Percentiles rank a stretch among this genome's conserved stretches.
These are phyloP conservation scores for Yamadazyma kitorensis DNA, from an alignment of 805 yeast species.

Conservation along the genomic window DNA sequence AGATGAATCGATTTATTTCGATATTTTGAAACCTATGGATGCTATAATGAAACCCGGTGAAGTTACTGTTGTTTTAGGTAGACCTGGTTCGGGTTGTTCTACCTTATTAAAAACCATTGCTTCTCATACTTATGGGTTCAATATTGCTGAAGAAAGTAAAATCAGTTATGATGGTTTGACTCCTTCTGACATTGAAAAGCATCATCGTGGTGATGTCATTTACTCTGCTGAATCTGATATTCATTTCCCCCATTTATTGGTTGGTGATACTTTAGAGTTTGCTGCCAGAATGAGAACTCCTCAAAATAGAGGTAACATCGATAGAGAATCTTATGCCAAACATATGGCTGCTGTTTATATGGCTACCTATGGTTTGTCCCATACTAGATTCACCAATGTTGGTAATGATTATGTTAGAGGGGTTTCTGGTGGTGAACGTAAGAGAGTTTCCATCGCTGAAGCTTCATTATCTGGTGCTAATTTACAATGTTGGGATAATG, in stretches of 20 bases:
- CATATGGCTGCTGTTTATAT: slow-evolving; percentile 41
- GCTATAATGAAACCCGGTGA: slow-evolving; percentile 33
- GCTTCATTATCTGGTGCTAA: slow-evolving; percentile 62
- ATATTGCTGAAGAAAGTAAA: slow-evolving; percentile 27
- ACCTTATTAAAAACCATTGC: slow-evolving; percentile 38
- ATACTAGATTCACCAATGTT: slow-evolving; percentile 55
- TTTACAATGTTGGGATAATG: slow-evolving; percentile 59
- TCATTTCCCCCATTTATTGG: slow-evolving; percentile 55
- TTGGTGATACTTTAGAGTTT: slow-evolving; percentile 53
- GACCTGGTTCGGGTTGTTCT: slow-evolving; percentile 42
- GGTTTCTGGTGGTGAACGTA: slow-evolving; percentile 83
- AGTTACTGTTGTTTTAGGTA: slow-evolving; percentile 36
- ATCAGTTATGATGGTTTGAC: slow-evolving; percentile 34
- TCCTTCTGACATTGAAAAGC: slow-evolving; percentile 22
- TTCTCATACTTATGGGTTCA: slow-evolving; percentile 33
- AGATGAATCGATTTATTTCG: slow-evolving; percentile 15
- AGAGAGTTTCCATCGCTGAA: slow-evolving; percentile 81
- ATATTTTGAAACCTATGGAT: slow-evolving; percentile 25
- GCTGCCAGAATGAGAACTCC: slow-evolving; percentile 50
- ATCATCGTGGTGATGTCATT: slow-evolving; percentile 35
- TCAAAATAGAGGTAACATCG: slow-evolving; percentile 29
- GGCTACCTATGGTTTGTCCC: slow-evolving; percentile 49
- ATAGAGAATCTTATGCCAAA: slow-evolving; percentile 31
- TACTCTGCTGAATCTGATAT: slow-evolving; percentile 52
- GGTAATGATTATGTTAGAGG: slow-evolving; percentile 67